Evolutionary conservation across 1,284 basidiomycete genomes (phyloP), one percentile per base, ranked within the genome.

Genomic region (Microbotryum saponariae): DNA sequence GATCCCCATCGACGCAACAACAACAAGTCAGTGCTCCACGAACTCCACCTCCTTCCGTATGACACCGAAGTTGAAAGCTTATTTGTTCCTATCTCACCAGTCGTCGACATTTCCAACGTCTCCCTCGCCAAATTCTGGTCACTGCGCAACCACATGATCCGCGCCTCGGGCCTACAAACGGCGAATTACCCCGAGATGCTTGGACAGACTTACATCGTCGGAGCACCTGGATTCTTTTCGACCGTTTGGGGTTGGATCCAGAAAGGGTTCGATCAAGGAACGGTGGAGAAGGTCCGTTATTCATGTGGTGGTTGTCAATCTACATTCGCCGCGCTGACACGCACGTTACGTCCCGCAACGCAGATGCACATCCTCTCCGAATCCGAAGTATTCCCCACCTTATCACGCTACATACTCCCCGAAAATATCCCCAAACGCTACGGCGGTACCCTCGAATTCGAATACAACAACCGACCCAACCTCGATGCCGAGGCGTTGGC

Each of bases 141-240:
- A 4, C 44, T 66, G n/a, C 81, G 86, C 18, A 76, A 73, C 51
- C 87, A 88, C 72, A 79, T 89, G 14, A 84, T 86, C 68, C 83
- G 88, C 70, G 85, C 87, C 0, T 84, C 84, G 21, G 79, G 77
- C 18, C 79, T 89, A 54, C 86, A 85, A 1, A 87, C 85, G 0
- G 85, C 85, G 21, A 85, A 88, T 69, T 89, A 88, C 71, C 87
- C 88, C 2, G 87, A 89, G 74, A 75, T 73, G 1, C 67, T 74
- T 31, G 72, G 71, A 60, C 61, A 54, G 42, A 70, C 71, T 65
- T 83, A 79, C 25, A 77, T 89, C 58, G 82, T 89, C 50, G 88
- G 88, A 64, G 83, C 85, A 0, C 88, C 88, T 0, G 77, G 82
- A 0, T 89, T 87, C 77, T 88, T 51, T 42, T 51, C 42, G 18